Conservation (phyloP, 805 yeast species). For the Saitoella complicata region DNA sequence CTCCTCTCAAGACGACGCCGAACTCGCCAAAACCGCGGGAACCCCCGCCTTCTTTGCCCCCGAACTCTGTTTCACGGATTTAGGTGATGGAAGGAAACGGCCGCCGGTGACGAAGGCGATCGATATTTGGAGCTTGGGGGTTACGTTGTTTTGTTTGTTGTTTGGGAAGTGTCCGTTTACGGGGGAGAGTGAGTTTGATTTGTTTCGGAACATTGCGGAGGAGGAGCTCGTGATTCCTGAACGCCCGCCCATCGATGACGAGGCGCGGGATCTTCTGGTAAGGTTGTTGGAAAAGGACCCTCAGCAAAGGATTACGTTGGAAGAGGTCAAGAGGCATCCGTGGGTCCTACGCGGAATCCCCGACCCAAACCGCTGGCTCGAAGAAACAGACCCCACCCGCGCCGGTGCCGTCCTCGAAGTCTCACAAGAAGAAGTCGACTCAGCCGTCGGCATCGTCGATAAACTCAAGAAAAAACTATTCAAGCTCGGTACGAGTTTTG, state of each 20-base stretch:
- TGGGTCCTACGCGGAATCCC: conserved; percentile 37
- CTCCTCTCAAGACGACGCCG: conserved; percentile 38
- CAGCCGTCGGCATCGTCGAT: conserved; percentile 36
- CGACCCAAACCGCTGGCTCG: conserved; percentile 6
- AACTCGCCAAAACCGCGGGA: conserved; percentile 89
- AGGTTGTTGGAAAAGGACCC: conserved; percentile 60
- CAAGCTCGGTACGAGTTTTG: background rate
- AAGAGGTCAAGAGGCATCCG: conserved; percentile 61
- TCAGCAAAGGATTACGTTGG: conserved; percentile 44
- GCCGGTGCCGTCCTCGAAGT: conserved; percentile 33
- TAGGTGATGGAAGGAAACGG: conserved; percentile 17
- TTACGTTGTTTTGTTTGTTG: conserved; percentile 70
- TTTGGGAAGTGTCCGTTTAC: conserved; percentile 83
- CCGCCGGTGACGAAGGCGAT: conserved; percentile 62
- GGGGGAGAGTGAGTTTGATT: conserved; percentile 70
- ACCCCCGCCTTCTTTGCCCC: conserved; percentile 96
- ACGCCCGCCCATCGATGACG: conserved; percentile 12
- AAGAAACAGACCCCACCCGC: background rate
- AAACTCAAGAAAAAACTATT: background rate
- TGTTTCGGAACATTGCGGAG: conserved; percentile 66
- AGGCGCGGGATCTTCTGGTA: conserved; percentile 37
- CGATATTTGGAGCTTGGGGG: conserved; percentile 97
- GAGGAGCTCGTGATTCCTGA: conserved; percentile 44
- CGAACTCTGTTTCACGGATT: conserved; percentile 61
- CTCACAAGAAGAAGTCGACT: conserved; percentile 49